phyloP scores from a whole-genome alignment of 23 red algal species.

The Gracilaria vermiculophylla region DNA sequence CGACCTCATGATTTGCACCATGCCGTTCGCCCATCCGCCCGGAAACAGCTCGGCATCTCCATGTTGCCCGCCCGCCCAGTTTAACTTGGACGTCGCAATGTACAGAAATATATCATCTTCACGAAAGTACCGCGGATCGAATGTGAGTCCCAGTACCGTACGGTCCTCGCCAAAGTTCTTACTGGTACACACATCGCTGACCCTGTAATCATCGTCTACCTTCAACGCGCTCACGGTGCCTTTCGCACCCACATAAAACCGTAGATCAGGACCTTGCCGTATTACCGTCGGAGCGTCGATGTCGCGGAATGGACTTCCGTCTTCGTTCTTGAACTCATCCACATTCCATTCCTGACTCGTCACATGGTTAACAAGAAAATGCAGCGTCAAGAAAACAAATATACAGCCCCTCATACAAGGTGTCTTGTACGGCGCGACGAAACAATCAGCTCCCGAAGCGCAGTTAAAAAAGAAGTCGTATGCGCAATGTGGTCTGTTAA shows the following conservation, averaged over 20 bases:
- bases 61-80: slow-evolving; percentile 15
- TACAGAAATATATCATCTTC: slow-evolving; percentile 39
- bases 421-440: background rate
- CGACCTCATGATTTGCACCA: slow-evolving; percentile 59
- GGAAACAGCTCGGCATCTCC: slow-evolving; percentile 19
- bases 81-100: slow-evolving; percentile 51
- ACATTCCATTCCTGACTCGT: slow-evolving; percentile 22
- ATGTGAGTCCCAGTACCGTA: slow-evolving; percentile 50
- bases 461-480: background rate
- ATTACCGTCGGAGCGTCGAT: slow-evolving; percentile 57
- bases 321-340: slow-evolving; percentile 54
- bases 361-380: background rate
- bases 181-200: slow-evolving; percentile 49
- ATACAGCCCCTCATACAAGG: background rate
- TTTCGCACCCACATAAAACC: slow-evolving; percentile 52
- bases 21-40: slow-evolving; percentile 54
- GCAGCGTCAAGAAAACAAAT: background rate
- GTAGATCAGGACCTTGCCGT: slow-evolving; percentile 42
- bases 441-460: background rate
- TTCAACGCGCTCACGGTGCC: slow-evolving; percentile 44
- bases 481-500: background rate
- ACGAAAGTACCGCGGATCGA: slow-evolving; percentile 43
- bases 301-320: slow-evolving; percentile 34
- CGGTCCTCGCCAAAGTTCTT: slow-evolving; percentile 44
- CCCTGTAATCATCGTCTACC: slow-evolving; percentile 33